Conservation (phyloP, 306 rosid species). For the Sicyos baderoa region DNA sequence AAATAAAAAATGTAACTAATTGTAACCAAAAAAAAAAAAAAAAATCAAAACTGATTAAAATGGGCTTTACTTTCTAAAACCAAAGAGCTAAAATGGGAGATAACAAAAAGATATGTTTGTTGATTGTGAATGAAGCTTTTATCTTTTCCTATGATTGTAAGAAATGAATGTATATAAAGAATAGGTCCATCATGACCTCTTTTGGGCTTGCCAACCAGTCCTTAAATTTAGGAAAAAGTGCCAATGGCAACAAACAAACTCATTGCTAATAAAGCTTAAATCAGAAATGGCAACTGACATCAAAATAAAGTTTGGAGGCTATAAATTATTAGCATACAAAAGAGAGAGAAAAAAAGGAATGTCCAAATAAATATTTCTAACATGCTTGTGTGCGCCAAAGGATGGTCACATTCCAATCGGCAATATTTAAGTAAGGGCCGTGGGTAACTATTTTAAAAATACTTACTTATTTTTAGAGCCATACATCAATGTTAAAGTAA, state of each 20-base stretch:
- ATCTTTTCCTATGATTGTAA: slow-evolving; percentile 13
- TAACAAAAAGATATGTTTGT: slow-evolving; percentile 2
- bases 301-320: slow-evolving; percentile 15
- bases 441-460: too few species aligned
- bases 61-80: background rate
- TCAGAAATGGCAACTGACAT: slow-evolving; percentile 16
- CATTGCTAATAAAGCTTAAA: slow-evolving; percentile 10
- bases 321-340: slow-evolving; percentile 3
- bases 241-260: slow-evolving; percentile 11
- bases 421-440: too few species aligned
- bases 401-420: slow-evolving; percentile 13
- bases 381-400: slow-evolving; percentile 10
- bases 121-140: background rate
- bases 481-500: too few species aligned
- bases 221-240: slow-evolving; percentile 21
- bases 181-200: background rate
- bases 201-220: slow-evolving; percentile 18
- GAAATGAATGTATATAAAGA: slow-evolving; percentile 3
- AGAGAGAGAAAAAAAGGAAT: background rate
- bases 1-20: too few species aligned
- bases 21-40: too few species aligned
- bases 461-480: too few species aligned
- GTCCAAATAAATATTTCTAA: background rate
- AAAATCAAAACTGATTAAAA: background rate
- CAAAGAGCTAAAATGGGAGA: background rate